A percentile compares a stretch with the other conserved stretches of the same genome.
These are phyloP conservation scores for Xylariomycetidae sp. DNA, from an alignment of 2,329 filamentous ascomycete species.

Conservation along the genomic window DNA sequence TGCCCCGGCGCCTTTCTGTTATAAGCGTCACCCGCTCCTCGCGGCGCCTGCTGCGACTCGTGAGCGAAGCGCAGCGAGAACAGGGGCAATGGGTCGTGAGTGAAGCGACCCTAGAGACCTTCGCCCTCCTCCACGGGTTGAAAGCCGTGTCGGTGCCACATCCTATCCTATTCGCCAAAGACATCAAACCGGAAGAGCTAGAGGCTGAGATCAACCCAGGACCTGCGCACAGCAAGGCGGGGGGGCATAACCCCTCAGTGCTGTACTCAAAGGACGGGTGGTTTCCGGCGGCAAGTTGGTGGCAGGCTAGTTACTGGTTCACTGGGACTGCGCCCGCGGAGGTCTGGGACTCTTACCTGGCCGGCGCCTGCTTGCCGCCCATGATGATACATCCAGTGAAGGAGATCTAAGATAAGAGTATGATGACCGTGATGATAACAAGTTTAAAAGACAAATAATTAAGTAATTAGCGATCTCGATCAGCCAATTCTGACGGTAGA, in stretches of 20 bases:
- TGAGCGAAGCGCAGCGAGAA: constrained; percentile 65
- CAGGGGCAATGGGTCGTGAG: constrained; percentile 65
- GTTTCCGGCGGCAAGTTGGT: constrained; percentile 15
- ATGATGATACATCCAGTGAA: constrained; percentile 17
- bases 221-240: constrained; percentile 10
- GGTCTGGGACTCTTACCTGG: constrained; percentile 8
- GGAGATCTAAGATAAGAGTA: too few species aligned
- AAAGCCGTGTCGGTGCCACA: constrained; percentile 77
- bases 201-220: constrained; percentile 10
- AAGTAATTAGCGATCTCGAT: too few species aligned
- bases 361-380: constrained; percentile 10
- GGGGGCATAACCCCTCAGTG: constrained; percentile 9
- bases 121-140: constrained; percentile 67
- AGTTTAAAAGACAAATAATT: too few species aligned
- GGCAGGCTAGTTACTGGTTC: constrained; percentile 15
- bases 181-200: constrained; percentile 5
- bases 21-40: constrained; percentile 64
- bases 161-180: constrained; percentile 43
- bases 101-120: constrained; percentile 68
- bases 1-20: constrained; percentile 65
- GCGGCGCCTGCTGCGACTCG: constrained; percentile 57
- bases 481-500: too few species aligned
- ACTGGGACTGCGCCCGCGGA: constrained; percentile 7
- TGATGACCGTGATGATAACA: too few species aligned
- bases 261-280: constrained; percentile 13